Conservation (phyloP, 1,139 yeast genomes). For the Tardiomyces depauwii region DNA sequence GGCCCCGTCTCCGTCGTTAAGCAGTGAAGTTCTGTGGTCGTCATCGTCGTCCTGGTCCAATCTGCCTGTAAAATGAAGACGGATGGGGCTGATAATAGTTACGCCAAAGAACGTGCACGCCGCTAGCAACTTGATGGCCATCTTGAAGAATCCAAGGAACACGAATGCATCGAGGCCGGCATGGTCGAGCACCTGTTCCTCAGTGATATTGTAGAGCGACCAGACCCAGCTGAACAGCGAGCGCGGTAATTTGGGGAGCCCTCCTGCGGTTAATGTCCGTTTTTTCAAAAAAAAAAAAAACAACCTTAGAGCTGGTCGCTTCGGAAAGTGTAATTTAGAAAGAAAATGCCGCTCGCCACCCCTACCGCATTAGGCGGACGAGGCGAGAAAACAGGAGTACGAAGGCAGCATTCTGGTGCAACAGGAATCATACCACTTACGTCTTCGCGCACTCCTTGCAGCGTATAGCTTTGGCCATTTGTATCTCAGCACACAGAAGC, state of each 20-base stretch:
- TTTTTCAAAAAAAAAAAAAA: too few relatives aligned
- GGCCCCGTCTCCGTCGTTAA: conserved; percentile 4
- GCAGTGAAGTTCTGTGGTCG: conserved; percentile 5
- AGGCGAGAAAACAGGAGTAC: too few relatives aligned
- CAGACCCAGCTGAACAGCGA: conserved; percentile 75
- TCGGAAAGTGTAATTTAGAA: too few relatives aligned
- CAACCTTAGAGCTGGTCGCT: too few relatives aligned
- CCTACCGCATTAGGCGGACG: too few relatives aligned
- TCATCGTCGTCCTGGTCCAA: conserved; percentile 45
- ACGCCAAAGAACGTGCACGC: conserved; percentile 53
- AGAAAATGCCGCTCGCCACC: too few relatives aligned
- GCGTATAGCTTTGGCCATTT: conserved; percentile 67
- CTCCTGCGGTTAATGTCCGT: conserved; percentile 19
- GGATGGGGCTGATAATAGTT: conserved; percentile 57
- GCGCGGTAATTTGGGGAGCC: conserved; percentile 31
- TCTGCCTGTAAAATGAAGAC: conserved; percentile 60
- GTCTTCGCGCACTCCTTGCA: conserved; percentile 30
- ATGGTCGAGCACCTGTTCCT: conserved; percentile 67
- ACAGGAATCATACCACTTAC: too few relatives aligned
- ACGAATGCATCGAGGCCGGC: conserved; percentile 95
- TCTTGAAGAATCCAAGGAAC: conserved; percentile 65
- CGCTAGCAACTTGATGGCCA: conserved; percentile 55
- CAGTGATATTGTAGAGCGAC: conserved; percentile 51
- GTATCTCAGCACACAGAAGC: conserved; percentile 53
- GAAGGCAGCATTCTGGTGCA: too few relatives aligned